Base-by-base conservation (phyloP, 2,329 filamentous ascomycete genomes). In the Sclerotinia subarctica region DNA sequence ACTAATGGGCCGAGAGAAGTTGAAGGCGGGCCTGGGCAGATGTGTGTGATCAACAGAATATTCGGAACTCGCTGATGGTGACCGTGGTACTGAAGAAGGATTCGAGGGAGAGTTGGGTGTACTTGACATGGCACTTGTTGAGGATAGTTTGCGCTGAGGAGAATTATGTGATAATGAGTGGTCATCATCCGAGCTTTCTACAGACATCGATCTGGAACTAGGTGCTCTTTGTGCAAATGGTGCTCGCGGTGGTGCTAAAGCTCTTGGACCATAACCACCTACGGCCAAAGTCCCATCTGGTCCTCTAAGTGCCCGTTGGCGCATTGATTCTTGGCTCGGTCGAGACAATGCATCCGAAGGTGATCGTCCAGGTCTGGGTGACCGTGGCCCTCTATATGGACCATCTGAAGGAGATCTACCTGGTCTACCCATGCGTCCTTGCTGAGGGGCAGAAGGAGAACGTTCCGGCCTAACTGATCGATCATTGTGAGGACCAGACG, bases 1-100 rank as follows among this genome's bases (percentile, higher is more conserved):
- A 78, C 94, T 97, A 70, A 96, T 80, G 0, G 95, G 95, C 54
- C 95, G 86, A 0, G 95, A 98, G 78, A 98, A 98, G 79, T 99
- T 98, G 80, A 96, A 94, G 0, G 91, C 88, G 0, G 93, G 91
- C 21, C 90, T 86, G 17, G 89, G 87, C 47, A 93, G 79, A 42
- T 82, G 79, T 46, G 79, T 80, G 17, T 85, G 83, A 59, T 80
- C 84, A 56, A 85, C 84, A 2, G 93, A 96, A 63, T 87, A 86
- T 70, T 97, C 92, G 1, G 94, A 98, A 70, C 88, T 89, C 49
- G 92, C 85, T 0, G 95, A 98, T 2, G 93, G 93, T 0, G 94
- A 96, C 74, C 93, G 86, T 69, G 52, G 88, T 86, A 74, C 89
- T 38, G 87, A 83, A 21, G 64, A 46, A 24, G 85, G 83, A 68